phyloP scores from a whole-genome alignment of 1,284 basidiomycete species.

The Vanrija humicola region DNA sequence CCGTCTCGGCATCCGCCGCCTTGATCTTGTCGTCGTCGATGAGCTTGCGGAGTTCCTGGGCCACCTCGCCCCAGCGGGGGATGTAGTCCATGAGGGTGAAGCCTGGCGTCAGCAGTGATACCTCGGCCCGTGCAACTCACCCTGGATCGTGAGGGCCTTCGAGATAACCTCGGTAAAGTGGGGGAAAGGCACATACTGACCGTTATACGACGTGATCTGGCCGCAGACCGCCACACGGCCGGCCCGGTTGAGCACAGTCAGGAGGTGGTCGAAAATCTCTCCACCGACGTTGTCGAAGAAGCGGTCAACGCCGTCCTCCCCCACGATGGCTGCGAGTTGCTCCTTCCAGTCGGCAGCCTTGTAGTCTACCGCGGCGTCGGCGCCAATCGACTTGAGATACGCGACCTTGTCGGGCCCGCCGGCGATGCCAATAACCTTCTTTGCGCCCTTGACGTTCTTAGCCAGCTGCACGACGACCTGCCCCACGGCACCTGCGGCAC shows the following conservation, averaged over 20 bases:
- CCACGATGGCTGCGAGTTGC: conserved; percentile 16
- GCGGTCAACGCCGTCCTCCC: conserved; percentile 14
- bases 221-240: conserved; percentile 49
- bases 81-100: conserved; percentile 39
- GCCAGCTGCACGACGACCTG: conserved; percentile 25
- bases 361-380: conserved; percentile 49
- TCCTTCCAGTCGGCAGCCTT: conserved; percentile 28
- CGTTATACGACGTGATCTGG: conserved; percentile 2
- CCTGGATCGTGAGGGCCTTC: conserved; percentile 41
- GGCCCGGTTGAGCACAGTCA: conserved; percentile 40
- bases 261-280: conserved; percentile 34
- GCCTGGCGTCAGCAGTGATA: conserved; percentile 8
- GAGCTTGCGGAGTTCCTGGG: conserved; percentile 5
- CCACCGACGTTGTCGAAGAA: conserved; percentile 43
- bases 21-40: conserved; percentile 18
- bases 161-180: conserved; percentile 33
- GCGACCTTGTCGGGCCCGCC: conserved; percentile 49
- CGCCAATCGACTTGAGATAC: conserved; percentile 46
- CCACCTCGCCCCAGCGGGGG: conserved; percentile 5
- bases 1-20: conserved; percentile 15
- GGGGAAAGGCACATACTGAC: neutral
- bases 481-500: conserved; percentile 33
- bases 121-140: neutral
- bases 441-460: conserved; percentile 32
- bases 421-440: conserved; percentile 49